Evolutionary conservation across 2,329 filamentous ascomycete species (phyloP).

Genomic region (Thelonectria rubi): DNA sequence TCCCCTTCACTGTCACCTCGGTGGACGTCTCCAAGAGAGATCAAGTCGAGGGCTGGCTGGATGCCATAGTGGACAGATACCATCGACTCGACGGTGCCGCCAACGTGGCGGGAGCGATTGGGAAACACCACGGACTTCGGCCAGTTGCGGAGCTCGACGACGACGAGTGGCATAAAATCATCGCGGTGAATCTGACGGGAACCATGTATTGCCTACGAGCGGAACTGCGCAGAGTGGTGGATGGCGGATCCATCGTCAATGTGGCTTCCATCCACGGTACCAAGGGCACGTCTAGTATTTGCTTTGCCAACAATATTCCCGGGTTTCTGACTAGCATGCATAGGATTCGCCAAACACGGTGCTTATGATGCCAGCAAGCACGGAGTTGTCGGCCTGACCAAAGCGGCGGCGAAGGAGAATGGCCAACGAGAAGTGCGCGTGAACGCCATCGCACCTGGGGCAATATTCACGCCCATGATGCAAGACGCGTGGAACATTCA

Average conservation of each 20-base stretch:
- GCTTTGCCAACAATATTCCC: not conserved
- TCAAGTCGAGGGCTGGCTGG: constrained; percentile 62
- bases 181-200: constrained; percentile 60
- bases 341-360: constrained; percentile 48
- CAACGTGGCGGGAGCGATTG: constrained; percentile 64
- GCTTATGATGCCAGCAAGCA: constrained; percentile 54
- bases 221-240: constrained; percentile 50
- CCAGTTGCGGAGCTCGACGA: constrained; percentile 56
- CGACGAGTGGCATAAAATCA: constrained; percentile 58
- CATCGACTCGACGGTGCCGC: constrained; percentile 64
- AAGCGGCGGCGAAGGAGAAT: constrained; percentile 50
- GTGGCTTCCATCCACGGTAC: constrained; percentile 57
- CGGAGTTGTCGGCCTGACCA: constrained; percentile 49
- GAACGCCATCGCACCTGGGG: constrained; percentile 59
- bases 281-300: constrained; percentile 50
- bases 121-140: constrained; percentile 52
- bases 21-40: constrained; percentile 59
- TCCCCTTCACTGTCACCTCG: constrained; percentile 48
- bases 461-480: constrained; percentile 61
- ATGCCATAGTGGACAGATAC: constrained; percentile 55
- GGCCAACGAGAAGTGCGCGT: constrained; percentile 55
- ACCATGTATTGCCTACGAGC: constrained; percentile 61
- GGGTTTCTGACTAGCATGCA: constrained; percentile 27
- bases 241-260: constrained; percentile 67
- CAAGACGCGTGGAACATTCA: constrained; percentile 52